Evolutionary conservation across 495 filamentous ascomycete genomes (phyloP).

Genomic region (Gamarada debralockiae): DNA sequence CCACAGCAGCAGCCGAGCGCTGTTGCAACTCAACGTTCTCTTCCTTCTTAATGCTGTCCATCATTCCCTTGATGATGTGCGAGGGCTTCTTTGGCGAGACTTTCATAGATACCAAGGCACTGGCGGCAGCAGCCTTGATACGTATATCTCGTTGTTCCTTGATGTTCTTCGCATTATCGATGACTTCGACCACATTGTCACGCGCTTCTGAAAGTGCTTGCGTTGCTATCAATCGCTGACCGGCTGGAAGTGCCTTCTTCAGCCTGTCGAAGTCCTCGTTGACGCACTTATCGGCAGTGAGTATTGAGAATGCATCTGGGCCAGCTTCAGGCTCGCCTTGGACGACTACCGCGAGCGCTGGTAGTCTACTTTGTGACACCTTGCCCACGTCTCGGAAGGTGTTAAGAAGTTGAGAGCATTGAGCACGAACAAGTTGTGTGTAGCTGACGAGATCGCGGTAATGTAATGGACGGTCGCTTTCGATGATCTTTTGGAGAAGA

Average conservation of each 20-base stretch:
- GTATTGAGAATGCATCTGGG: constrained; percentile 83
- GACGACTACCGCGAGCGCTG: constrained; percentile 78
- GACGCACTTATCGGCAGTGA: constrained; percentile 81
- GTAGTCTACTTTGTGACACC: constrained; percentile 66
- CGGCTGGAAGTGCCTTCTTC: constrained; percentile 77
- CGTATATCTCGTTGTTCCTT: constrained; percentile 84
- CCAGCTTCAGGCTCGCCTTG: constrained; percentile 90
- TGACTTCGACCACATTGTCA: constrained; percentile 59
- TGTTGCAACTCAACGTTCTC: constrained; percentile 88
- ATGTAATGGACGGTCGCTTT: constrained; percentile 71
- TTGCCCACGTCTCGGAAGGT: constrained; percentile 84
- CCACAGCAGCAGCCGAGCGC: constrained; percentile 80
- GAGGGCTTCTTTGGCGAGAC: constrained; percentile 88
- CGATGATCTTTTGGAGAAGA: constrained; percentile 66
- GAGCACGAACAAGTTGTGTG: constrained; percentile 80
- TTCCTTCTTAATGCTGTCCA: constrained; percentile 96
- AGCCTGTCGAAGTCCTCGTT: constrained; percentile 78
- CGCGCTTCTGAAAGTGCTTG: constrained; percentile 73
- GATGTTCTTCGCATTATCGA: constrained; percentile 70
- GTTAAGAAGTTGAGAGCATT: constrained; percentile 85
- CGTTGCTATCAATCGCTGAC: constrained; percentile 74
- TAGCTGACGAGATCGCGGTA: constrained; percentile 88
- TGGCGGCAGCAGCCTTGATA: constrained; percentile 80
- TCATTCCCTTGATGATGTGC: constrained; percentile 87
- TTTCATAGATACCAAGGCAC: constrained; percentile 80